Base-by-base conservation (phyloP, 805 yeast genomes). In the Priceomyces castillae region DNA sequence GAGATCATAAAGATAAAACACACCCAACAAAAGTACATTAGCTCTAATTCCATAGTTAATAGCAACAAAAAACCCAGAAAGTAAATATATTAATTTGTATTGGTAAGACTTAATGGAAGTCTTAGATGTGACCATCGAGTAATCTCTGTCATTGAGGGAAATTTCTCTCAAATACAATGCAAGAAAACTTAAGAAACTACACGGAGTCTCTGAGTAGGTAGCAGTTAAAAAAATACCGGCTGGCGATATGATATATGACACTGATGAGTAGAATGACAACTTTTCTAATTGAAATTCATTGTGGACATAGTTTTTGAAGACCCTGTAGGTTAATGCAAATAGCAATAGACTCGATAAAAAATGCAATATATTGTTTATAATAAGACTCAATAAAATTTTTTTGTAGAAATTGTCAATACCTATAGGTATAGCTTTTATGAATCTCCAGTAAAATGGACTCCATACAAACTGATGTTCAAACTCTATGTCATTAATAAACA, bases 381-480 rank as follows among this genome's bases (percentile, higher is more conserved):
- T 11, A 1, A 83, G 58, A 1, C 82, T 81, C 2, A 73, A 50
- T 5, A 76, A 47, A 2, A 84, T 63, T 20, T 73, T 71, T 14
- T 56, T 52, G 57, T 79, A 78, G 39, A 78, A 62, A 46, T 67
- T 66, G 28, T 57, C 48, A 6, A 41, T 40, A 7, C 54, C 63
- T 28, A 40, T 17, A 10, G 50, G 52, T 3, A 49, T 35, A 22
- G 28, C 49, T 35, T 51, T 58, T 3, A 84, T 62, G 3, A 82
- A 37, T 18, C 77, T 57, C 69, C 84, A 74, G 95, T 96, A 92
- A 2, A 80, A 56, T 9, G 86, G 86, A 20, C 95, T 81, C 59
- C 88, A 92, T 3, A 95, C 97, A 74, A 80, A 86, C 63, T 90
- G 95, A 60, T 92, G 96, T 62, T 92, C 98, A 62, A 73, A 90